Evolutionary conservation across 805 yeast genomes (phyloP).

Genomic region (Nadsonia fulvescens): DNA sequence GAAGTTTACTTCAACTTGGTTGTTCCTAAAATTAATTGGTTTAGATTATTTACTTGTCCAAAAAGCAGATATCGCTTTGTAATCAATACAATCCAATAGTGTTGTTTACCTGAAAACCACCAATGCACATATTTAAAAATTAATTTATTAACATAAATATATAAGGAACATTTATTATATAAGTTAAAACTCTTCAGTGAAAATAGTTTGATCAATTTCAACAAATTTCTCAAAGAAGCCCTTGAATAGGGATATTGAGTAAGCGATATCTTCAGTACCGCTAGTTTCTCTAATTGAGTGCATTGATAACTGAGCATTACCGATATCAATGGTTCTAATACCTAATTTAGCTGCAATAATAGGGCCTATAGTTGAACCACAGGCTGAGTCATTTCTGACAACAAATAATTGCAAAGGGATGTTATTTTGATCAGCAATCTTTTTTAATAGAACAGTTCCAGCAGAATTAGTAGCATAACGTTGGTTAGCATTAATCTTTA

Average conservation of each 20-base stretch:
- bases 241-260: slow-evolving; percentile 38
- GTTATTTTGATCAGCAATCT: slow-evolving; percentile 43
- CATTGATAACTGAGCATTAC: slow-evolving; percentile 86
- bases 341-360: slow-evolving; percentile 78
- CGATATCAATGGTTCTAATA: slow-evolving; percentile 71
- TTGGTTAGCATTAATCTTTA: slow-evolving; percentile 88
- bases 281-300: slow-evolving; percentile 89
- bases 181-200: no score
- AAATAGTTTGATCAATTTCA: slow-evolving; percentile 9
- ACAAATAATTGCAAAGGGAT: slow-evolving; percentile 87
- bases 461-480: slow-evolving; percentile 87
- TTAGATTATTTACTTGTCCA: no score
- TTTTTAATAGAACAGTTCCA: slow-evolving; percentile 63
- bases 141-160: no score
- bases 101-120: no score
- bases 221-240: slow-evolving; percentile 31
- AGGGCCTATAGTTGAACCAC: slow-evolving; percentile 96
- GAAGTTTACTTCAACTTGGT: slow-evolving; percentile 4
- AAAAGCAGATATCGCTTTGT: no score
- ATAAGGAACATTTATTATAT: no score
- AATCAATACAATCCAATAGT: no score
- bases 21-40: slow-evolving; percentile 1
- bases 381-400: slow-evolving; percentile 82
- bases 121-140: no score
- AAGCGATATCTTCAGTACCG: slow-evolving; percentile 54